Evolutionary conservation across 2,329 filamentous ascomycete genomes (phyloP).

Genomic region (Beauveria asiatica): DNA sequence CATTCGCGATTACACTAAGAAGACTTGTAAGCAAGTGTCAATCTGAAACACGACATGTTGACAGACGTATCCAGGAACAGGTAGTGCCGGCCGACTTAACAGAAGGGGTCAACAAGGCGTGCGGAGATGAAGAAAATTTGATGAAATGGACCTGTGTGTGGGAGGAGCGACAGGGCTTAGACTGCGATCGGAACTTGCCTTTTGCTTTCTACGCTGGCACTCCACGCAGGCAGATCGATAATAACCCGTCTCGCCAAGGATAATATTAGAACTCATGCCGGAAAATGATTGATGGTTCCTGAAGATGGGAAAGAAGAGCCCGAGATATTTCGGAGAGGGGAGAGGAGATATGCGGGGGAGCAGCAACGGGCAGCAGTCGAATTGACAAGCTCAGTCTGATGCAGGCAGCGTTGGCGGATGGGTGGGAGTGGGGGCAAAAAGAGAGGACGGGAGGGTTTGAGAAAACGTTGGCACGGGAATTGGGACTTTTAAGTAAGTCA

Average conservation of each 20-base stretch:
- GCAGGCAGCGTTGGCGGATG: too few relatives aligned
- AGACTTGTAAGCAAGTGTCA: background rate
- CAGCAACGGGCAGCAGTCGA: background rate
- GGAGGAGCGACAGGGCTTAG: background rate
- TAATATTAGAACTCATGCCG: conserved; percentile 11
- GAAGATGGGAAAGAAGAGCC: background rate
- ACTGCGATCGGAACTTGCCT: conserved; percentile 18
- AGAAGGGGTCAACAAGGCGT: background rate
- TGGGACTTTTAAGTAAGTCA: too few relatives aligned
- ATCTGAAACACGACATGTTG: too few relatives aligned
- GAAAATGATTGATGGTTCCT: background rate
- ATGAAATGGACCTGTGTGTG: background rate
- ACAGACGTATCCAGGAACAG: background rate
- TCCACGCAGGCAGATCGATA: conserved; percentile 33
- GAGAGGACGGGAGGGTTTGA: too few relatives aligned
- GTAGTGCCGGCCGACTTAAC: background rate
- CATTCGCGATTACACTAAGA: conserved; percentile 24
- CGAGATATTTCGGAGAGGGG: conserved; percentile 8
- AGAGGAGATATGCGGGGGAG: background rate
- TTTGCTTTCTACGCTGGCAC: conserved; percentile 32
- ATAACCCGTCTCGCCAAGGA: conserved; percentile 13
- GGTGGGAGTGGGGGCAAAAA: too few relatives aligned
- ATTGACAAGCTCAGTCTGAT: background rate
- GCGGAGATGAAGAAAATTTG: background rate
- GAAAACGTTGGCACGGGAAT: too few relatives aligned